phyloP scores from a whole-genome alignment of 2,329 filamentous ascomycete species.

The Neopestalotiopsis sp. region DNA sequence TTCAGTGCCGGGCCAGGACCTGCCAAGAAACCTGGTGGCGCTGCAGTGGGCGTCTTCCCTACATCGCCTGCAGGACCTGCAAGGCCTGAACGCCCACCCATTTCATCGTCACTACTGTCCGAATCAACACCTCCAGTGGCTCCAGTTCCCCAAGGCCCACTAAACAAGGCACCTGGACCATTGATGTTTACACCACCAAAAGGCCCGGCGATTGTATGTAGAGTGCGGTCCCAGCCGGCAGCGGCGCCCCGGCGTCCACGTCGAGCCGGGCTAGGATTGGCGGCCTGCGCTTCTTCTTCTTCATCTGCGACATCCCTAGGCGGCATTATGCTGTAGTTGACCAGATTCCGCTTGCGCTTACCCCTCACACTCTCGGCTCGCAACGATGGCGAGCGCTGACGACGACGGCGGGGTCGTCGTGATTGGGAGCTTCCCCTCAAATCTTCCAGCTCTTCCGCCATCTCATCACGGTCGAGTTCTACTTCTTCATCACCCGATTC shows the following conservation, averaged over 20 bases:
- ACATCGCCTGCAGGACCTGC: constrained; percentile 56
- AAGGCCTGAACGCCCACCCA: constrained; percentile 64
- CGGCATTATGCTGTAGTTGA: constrained; percentile 87
- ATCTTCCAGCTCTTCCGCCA: constrained; percentile 70
- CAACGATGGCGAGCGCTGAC: constrained; percentile 46
- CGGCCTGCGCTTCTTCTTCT: constrained; percentile 77
- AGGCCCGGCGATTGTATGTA: constrained; percentile 90
- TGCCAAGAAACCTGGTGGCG: constrained; percentile 50
- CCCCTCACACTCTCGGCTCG: constrained; percentile 57
- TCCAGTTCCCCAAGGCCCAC: constrained; percentile 74
- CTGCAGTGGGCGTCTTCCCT: constrained; percentile 62
- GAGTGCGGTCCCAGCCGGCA: constrained; percentile 73
- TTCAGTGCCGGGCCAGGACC: constrained; percentile 42
- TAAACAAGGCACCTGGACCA: constrained; percentile 73
- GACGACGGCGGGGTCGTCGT: constrained; percentile 53
- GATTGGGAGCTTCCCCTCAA: constrained; percentile 59
- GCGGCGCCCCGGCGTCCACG: constrained; percentile 67
- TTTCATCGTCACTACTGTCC: constrained; percentile 96
- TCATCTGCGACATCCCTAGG: constrained; percentile 71
- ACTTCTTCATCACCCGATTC: constrained; percentile 60
- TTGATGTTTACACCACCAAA: constrained; percentile 77
- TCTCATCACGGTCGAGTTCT: constrained; percentile 65
- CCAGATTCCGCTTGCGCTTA: constrained; percentile 64
- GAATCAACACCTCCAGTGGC: constrained; percentile 79
- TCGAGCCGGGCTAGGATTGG: constrained; percentile 71